Conservation (phyloP, 805 yeast species). For the Hanseniaspora mollemarum region DNA sequence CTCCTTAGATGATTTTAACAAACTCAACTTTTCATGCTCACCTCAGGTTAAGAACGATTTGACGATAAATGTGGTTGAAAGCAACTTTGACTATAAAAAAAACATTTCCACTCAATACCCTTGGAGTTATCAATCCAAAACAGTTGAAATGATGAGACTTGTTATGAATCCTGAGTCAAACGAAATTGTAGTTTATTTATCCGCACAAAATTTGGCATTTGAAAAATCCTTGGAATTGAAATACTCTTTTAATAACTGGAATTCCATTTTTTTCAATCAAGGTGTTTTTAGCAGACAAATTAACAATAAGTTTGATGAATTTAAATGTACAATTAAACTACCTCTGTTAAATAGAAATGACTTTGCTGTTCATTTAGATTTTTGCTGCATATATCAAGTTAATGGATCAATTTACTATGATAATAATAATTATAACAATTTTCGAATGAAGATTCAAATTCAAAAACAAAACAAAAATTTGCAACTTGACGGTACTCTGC, state of each 20-base stretch:
- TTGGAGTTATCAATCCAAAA: slow-evolving; percentile 6
- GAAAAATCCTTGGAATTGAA: slow-evolving; percentile 29
- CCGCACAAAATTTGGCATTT: slow-evolving; percentile 28
- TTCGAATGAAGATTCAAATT: slow-evolving; percentile 19
- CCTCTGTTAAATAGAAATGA: slow-evolving; percentile 23
- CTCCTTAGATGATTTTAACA: background rate
- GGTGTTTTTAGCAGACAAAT: slow-evolving; percentile 25
- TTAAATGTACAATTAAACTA: slow-evolving; percentile 26
- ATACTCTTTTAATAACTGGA: slow-evolving; percentile 29
- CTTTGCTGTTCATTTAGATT: slow-evolving; percentile 18
- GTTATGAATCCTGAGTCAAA: background rate
- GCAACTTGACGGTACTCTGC: no score
- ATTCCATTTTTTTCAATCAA: slow-evolving; percentile 26
- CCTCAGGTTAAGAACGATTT: background rate
- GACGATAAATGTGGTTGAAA: background rate
- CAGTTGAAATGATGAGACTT: slow-evolving; percentile 3
- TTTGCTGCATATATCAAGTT: slow-evolving; percentile 30
- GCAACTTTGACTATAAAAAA: slow-evolving; percentile 10
- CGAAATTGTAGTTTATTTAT: slow-evolving; percentile 22
- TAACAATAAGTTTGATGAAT: slow-evolving; percentile 25
- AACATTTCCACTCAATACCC: slow-evolving; percentile 3
- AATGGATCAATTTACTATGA: slow-evolving; percentile 29
- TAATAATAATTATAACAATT: slow-evolving; percentile 30
- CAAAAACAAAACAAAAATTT: background rate
- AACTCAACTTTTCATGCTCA: background rate